These are phyloP conservation scores for Aspergillus viridinutans DNA, from an alignment of 2,329 filamentous ascomycete genomes.

Conservation along the genomic window DNA sequence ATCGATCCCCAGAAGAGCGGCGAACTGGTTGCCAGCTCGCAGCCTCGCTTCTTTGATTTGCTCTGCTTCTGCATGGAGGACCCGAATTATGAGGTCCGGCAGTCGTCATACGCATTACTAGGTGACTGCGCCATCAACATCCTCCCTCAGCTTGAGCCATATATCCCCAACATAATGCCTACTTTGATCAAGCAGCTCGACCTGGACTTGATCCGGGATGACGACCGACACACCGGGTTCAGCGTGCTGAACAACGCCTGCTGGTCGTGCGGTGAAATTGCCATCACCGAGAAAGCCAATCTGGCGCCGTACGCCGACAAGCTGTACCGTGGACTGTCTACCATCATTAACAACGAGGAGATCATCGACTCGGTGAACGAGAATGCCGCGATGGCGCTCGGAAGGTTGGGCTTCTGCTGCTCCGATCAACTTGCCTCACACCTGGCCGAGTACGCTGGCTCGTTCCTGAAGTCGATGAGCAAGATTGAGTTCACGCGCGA, in stretches of 20 bases:
- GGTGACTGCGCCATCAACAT: constrained; percentile 94
- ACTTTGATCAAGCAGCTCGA: constrained; percentile 86
- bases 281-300: constrained; percentile 67
- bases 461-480: constrained; percentile 76
- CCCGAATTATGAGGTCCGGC: constrained; percentile 82
- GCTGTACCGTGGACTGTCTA: constrained; percentile 70
- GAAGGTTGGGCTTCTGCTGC: constrained; percentile 77
- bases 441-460: constrained; percentile 72
- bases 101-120: constrained; percentile 91
- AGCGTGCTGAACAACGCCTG: constrained; percentile 97
- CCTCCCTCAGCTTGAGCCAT: constrained; percentile 72
- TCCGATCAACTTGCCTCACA: constrained; percentile 72
- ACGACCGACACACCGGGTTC: constrained; percentile 79
- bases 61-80: constrained; percentile 91
- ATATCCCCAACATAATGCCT: constrained; percentile 67
- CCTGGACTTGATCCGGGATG: constrained; percentile 68
- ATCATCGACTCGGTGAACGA: constrained; percentile 85
- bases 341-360: constrained; percentile 78
- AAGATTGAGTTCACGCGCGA: constrained; percentile 86
- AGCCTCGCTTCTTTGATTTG: constrained; percentile 85
- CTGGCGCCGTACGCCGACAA: constrained; percentile 75
- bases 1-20: constrained; percentile 68
- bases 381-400: constrained; percentile 90
- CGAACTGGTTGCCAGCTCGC: constrained; percentile 69
- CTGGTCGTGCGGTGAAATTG: constrained; percentile 92